Evolutionary conservation across 805 yeast species (phyloP), one percentile per base, ranked within the genome.

Genomic region (Suhomyces sp.): DNA sequence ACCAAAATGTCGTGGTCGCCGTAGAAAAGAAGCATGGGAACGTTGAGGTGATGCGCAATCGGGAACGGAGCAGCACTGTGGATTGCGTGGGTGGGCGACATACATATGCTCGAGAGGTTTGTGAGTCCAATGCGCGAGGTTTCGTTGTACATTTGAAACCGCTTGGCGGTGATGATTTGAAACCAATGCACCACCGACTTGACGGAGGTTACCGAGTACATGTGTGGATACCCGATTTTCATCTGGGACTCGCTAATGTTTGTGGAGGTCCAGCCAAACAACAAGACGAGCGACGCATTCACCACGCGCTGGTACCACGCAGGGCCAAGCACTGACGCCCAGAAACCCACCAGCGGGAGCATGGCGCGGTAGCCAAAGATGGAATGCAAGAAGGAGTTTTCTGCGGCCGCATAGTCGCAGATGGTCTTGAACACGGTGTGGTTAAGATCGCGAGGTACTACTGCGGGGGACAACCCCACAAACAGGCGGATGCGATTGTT

Each of bases 111-210:
- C 3, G 65, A 54, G 44, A 67, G 56, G n/a, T 53, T 54, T 6
- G 68, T 59, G 15, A 57, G 40, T 2, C 72, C 71, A 24, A 56
- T 53, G 8, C 51, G 50, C 33, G 64, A 57, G 2, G 70, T 66
- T 55, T 67, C 71, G 51, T 66, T 62, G 51, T 59, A 67, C 72
- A 67, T 67, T 52, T 67, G 72, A 55, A 67, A 67, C 41, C 69
- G 52, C 52, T 59, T 61, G 20, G 65, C 55, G 25, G 58, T 51
- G 20, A 67, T 67, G 35, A 67, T 67, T 49, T 67, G 72, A 51
- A 67, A 67, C 72, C 72, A 67, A 52, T 67, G 72, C 24, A 59
- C 54, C 35, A 67, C 54, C 0, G 66, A 59, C 48, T 66, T 67
- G 22, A 66, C 71, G 4, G 68, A 62, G 2, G 66, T 57, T 40